Evolutionary conservation across 2,329 filamentous ascomycete species (phyloP).

Genomic region (Verticillium dahliae): DNA sequence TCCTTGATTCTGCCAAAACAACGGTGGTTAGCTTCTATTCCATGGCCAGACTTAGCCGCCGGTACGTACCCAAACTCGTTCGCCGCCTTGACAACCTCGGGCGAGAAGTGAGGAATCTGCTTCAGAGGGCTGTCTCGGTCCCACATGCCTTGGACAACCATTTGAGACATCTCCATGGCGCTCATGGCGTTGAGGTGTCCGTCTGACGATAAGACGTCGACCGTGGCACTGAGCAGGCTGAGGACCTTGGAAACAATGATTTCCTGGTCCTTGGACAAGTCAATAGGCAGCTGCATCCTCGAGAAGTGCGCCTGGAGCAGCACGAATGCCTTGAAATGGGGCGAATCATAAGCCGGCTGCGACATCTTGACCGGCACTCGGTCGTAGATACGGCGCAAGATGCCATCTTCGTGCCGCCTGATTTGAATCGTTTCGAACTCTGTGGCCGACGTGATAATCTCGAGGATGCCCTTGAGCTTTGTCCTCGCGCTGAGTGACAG

Average conservation of each 20-base stretch:
- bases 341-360: slow-evolving; percentile 79
- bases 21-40: neutral
- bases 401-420: slow-evolving; percentile 80
- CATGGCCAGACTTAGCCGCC: neutral
- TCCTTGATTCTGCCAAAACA: slow-evolving; percentile 66
- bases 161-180: slow-evolving; percentile 98
- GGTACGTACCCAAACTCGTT: slow-evolving; percentile 65
- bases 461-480: slow-evolving; percentile 93
- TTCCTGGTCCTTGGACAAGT: slow-evolving; percentile 94
- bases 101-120: slow-evolving; percentile 92
- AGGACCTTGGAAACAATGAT: slow-evolving; percentile 77
- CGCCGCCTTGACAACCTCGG: slow-evolving; percentile 75
- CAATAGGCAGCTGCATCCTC: slow-evolving; percentile 90
- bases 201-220: slow-evolving; percentile 92
- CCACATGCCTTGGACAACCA: slow-evolving; percentile 99
- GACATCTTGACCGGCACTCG: slow-evolving; percentile 93
- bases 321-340: slow-evolving; percentile 98
- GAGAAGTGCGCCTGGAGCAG: slow-evolving; percentile 96
- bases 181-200: slow-evolving; percentile 96
- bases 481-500: slow-evolving; percentile 82
- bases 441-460: slow-evolving; percentile 93
- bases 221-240: slow-evolving; percentile 81
- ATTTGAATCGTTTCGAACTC: slow-evolving; percentile 96
- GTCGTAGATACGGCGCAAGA: slow-evolving; percentile 89
- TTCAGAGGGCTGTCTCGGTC: slow-evolving; percentile 94